Conservation (phyloP, 2,329 filamentous ascomycete species). For the Pochonia chlamydosporia region DNA sequence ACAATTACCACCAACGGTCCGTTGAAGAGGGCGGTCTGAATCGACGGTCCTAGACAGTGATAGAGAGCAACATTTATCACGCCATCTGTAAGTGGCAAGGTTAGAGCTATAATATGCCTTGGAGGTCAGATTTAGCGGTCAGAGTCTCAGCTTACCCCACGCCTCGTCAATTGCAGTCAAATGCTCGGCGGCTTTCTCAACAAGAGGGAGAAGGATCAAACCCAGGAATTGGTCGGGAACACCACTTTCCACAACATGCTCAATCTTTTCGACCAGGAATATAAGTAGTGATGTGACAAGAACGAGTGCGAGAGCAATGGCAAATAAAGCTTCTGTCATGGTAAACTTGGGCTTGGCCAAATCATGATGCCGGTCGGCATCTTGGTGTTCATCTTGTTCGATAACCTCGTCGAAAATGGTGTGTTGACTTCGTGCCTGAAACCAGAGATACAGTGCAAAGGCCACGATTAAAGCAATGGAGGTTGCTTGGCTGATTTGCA, state of each 20-base stretch:
- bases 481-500: conserved; percentile 65
- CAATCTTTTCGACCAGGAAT: conserved; percentile 61
- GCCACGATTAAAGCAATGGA: conserved; percentile 65
- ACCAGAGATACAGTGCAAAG: conserved; percentile 62
- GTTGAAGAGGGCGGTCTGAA: conserved; percentile 87
- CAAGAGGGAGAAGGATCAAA: conserved; percentile 60
- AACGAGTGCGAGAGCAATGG: conserved; percentile 53
- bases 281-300: conserved; percentile 42
- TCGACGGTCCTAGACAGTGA: conserved; percentile 79
- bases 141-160: conserved; percentile 32
- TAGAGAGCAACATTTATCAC: conserved; percentile 67
- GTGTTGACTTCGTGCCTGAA: conserved; percentile 73
- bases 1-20: conserved; percentile 78
- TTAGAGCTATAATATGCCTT: no score
- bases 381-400: conserved; percentile 61
- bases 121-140: no score
- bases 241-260: conserved; percentile 34
- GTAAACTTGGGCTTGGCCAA: conserved; percentile 62
- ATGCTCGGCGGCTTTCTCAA: conserved; percentile 68
- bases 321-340: conserved; percentile 64
- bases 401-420: conserved; percentile 71
- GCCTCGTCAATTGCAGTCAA: conserved; percentile 66
- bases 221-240: conserved; percentile 32
- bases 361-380: conserved; percentile 59
- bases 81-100: conserved; percentile 13